Conservation (phyloP, 257 asterid genomes). For the Capsicum pubescens region DNA sequence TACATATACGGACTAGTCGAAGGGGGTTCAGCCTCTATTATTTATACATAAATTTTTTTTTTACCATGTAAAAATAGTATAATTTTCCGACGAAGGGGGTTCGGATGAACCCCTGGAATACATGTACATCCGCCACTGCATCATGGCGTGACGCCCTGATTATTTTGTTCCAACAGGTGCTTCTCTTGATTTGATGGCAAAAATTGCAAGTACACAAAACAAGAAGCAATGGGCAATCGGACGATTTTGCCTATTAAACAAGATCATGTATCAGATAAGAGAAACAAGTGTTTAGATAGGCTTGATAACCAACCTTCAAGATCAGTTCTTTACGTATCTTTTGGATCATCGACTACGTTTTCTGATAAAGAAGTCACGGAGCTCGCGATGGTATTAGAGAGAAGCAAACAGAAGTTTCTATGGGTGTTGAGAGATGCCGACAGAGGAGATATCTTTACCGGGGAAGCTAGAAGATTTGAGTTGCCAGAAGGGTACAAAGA, state of each 20-base stretch:
- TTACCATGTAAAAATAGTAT: too few relatives aligned
- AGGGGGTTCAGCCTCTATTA: too few relatives aligned
- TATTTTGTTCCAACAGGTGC: conserved; percentile 14
- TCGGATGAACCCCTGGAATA: too few relatives aligned
- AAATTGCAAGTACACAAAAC: background rate
- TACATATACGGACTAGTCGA: too few relatives aligned
- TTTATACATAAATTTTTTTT: too few relatives aligned
- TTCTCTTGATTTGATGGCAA: conserved; percentile 46
- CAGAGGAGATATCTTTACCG: conserved; percentile 53
- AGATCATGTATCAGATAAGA: background rate
- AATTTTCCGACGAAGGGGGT: too few relatives aligned
- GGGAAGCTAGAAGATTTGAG: conserved; percentile 36
- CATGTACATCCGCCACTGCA: too few relatives aligned
- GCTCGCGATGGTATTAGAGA: conserved; percentile 57
- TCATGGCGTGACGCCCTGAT: background rate
- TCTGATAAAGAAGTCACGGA: conserved; percentile 52
- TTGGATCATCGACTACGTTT: conserved; percentile 62
- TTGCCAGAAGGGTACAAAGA: conserved; percentile 39
- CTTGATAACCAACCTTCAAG: conserved; percentile 45
- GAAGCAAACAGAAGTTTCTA: conserved; percentile 52
- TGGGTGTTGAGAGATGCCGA: conserved; percentile 77
- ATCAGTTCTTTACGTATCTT: conserved; percentile 59
- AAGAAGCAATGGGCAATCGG: conserved; percentile 59
- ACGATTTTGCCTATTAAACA: conserved; percentile 42
- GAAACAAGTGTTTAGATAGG: conserved; percentile 53